Base-by-base conservation (phyloP, 495 filamentous ascomycete species). In the Apodospora peruviana region DNA sequence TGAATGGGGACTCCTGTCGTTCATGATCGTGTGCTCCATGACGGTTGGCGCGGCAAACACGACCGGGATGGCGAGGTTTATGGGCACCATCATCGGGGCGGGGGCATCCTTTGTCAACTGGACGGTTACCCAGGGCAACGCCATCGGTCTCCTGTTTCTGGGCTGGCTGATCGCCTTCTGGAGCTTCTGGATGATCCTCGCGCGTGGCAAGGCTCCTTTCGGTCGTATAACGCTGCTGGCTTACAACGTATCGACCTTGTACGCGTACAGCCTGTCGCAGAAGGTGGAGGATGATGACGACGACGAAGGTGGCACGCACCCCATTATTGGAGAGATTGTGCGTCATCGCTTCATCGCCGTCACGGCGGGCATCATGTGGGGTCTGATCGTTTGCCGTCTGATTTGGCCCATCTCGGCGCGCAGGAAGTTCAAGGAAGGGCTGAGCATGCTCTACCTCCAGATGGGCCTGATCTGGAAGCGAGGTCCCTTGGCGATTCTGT, bases 21-120 rank as follows among this genome's bases (percentile, higher is more conserved):
- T 95, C 70, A 98, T 98, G 93, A 78, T 97, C 45, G 93, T 98
- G 16, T 96, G 91, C 64, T 87, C 87, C 5, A 96, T 96, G 91
- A 97, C 91, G 0, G 89, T 96, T 35, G 93, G 93, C 9, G 87
- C 91, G 17, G 87, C 89, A 12, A 98, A 97, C 57, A 95, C 90
- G 17, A 95, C 91, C 4, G 90, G 89, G 3, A 81, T 77, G 67
- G 77, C 88, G 45, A 83, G 93, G 50, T 93, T 96, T 56, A 67
- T 86, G n/a, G 93, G 93, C 44, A 97, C 91, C 5, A 77, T 87
- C 47, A 69, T 95, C 19, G 93, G 93, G 17, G 90, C 88, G 12
- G 54, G 78, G 5, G 83, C 83, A 56, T 86, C 90, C 0, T 76
- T 90, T 37, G 24, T 86, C 19, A 81, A 86, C 39, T 98, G 93